phyloP scores from a whole-genome alignment of 495 filamentous ascomycete species.

The Pseudevernia furfuracea region DNA sequence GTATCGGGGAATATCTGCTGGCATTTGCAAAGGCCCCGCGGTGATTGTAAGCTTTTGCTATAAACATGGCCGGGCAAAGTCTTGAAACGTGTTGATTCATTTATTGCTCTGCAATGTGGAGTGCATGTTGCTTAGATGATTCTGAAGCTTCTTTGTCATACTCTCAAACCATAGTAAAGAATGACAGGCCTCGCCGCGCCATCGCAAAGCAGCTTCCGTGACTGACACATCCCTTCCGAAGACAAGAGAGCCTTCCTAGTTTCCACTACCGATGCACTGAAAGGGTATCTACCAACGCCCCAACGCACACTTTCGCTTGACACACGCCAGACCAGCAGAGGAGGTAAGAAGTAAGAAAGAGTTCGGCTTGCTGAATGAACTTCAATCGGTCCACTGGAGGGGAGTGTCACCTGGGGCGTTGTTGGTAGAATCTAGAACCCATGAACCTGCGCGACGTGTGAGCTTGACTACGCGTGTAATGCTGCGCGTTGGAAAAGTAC shows the following conservation, averaged over 20 bases:
- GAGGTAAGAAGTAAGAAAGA: conserved; percentile 21
- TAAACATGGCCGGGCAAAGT: background rate
- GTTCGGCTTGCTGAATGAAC: conserved; percentile 15
- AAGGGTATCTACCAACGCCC: conserved; percentile 35
- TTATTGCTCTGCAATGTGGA: background rate
- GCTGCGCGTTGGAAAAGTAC: conserved; percentile 35
- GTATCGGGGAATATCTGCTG: conserved; percentile 39
- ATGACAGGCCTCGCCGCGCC: conserved; percentile 11
- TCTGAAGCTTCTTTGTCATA: background rate
- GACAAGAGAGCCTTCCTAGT: conserved; percentile 1
- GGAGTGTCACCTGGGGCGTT: conserved; percentile 37
- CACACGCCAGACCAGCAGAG: conserved; percentile 14
- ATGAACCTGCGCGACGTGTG: conserved; percentile 39
- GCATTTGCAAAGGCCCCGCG: background rate
- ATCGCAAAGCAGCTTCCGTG: conserved; percentile 2
- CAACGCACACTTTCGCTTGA: conserved; percentile 19
- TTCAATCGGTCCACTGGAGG: conserved; percentile 36
- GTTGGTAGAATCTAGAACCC: conserved; percentile 45
- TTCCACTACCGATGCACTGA: conserved; percentile 8
- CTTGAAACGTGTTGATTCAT: background rate
- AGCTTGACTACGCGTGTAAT: background rate
- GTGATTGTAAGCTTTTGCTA: background rate
- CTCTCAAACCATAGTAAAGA: conserved; percentile 16
- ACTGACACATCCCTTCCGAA: conserved; percentile 6
- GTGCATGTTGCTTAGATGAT: background rate